Conservation (phyloP, 1,139 yeast genomes). For the Meyerozyma smithsonii region DNA sequence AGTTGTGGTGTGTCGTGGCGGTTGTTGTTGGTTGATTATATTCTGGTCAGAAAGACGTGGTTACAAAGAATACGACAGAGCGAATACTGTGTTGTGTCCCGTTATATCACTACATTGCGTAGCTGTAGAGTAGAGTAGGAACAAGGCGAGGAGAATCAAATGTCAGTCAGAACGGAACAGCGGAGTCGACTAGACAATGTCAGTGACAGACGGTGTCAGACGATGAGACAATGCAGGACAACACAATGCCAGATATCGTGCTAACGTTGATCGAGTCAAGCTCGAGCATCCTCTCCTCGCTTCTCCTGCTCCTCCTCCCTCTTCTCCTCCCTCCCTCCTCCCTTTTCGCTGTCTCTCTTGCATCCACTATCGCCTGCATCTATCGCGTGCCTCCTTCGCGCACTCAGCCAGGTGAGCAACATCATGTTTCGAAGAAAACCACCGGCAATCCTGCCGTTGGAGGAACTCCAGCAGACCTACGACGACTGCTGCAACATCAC, state of each 20-base stretch:
- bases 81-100: conserved; percentile 47
- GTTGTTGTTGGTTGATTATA: conserved; percentile 32
- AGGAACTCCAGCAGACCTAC: conserved; percentile 57
- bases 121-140: background rate
- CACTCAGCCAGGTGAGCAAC: conserved; percentile 2
- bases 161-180: too few species aligned
- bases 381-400: background rate
- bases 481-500: conserved; percentile 57
- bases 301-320: background rate
- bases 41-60: conserved; percentile 48
- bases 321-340: conserved; percentile 1
- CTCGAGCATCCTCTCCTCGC: background rate
- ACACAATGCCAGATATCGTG: too few species aligned
- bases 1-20: conserved; percentile 18
- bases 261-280: too few species aligned
- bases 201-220: too few species aligned
- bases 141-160: too few species aligned
- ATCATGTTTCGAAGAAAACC: conserved; percentile 53
- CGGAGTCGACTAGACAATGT: too few species aligned
- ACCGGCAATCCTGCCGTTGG: conserved; percentile 46
- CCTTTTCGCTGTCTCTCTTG: conserved; percentile 1
- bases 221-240: too few species aligned
- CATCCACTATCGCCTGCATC: conserved; percentile 2
- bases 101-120: conserved; percentile 48
- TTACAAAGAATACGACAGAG: conserved; percentile 44